These are phyloP conservation scores for Limtongia smithiae DNA, from an alignment of 805 yeast species.

Conservation along the genomic window DNA sequence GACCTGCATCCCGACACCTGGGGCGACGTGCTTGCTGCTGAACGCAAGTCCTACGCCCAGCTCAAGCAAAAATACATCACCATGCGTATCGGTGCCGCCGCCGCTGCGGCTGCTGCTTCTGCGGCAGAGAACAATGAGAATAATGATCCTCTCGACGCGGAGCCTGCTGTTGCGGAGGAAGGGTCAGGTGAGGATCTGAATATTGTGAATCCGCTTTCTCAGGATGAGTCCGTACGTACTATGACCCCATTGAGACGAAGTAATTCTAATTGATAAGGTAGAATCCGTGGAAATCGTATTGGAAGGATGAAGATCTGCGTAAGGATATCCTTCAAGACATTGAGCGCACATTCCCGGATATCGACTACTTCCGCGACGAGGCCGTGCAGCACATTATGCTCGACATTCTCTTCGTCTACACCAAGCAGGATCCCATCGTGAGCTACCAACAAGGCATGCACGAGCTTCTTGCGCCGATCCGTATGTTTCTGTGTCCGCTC, in stretches of 20 bases:
- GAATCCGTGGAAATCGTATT: conserved; percentile 28
- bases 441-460: conserved; percentile 57
- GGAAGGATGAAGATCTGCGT: conserved; percentile 26
- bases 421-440: conserved; percentile 45
- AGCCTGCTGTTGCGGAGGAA: conserved; percentile 1
- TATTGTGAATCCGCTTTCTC: conserved; percentile 24
- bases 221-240: conserved; percentile 24
- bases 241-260: neutral
- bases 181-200: conserved; percentile 15
- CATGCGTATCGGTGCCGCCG: conserved; percentile 12
- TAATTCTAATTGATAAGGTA: neutral
- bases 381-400: conserved; percentile 35
- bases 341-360: conserved; percentile 38
- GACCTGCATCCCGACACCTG: conserved; percentile 27
- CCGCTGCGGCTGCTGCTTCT: conserved; percentile 2
- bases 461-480: conserved; percentile 50
- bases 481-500: conserved; percentile 22
- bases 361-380: conserved; percentile 33
- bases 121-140: neutral
- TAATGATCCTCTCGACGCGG: no score
- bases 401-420: conserved; percentile 47
- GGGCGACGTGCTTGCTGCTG: conserved; percentile 8
- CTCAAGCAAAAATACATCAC: conserved; percentile 15
- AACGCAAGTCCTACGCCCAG: conserved; percentile 20
- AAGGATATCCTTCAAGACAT: conserved; percentile 36